Percentiles rank a stretch among this genome's conserved stretches.
Evolutionary conservation across 106 monocot species (phyloP).

Genomic region (Dioscorea alata): DNA sequence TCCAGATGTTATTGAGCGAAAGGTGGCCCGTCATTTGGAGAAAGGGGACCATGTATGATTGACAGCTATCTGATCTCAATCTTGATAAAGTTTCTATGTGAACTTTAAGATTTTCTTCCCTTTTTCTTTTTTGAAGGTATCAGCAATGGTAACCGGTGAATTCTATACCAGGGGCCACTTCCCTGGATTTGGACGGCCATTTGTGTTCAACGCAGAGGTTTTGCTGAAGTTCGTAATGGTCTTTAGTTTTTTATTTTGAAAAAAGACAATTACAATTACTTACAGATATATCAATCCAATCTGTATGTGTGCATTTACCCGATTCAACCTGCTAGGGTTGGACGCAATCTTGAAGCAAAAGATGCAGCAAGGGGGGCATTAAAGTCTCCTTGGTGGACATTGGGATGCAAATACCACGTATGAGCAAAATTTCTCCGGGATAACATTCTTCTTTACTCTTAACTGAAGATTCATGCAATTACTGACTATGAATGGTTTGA

Average conservation of each 20-base stretch:
- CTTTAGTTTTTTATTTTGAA: neutral
- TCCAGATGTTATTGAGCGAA: conserved; percentile 89
- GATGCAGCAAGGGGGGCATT: conserved; percentile 88
- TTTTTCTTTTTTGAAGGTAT: conserved; percentile 37
- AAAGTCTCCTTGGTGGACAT: conserved; percentile 98
- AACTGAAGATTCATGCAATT: neutral
- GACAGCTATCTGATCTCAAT: neutral
- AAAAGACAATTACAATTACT: neutral
- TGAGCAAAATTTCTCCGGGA: neutral
- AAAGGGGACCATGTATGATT: conserved; percentile 69
- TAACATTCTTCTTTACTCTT: neutral
- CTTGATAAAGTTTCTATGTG: conserved; percentile 8
- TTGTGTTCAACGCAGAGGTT: conserved; percentile 85
- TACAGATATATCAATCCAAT: neutral
- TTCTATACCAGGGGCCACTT: conserved; percentile 97
- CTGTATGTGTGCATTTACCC: neutral
- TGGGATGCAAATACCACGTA: conserved; percentile 87
- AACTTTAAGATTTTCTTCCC: neutral
- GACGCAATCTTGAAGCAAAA: conserved; percentile 81
- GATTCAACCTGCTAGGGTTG: conserved; percentile 47
- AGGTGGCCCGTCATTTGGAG: conserved; percentile 60
- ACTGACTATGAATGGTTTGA: neutral
- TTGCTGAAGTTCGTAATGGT: conserved; percentile 70
- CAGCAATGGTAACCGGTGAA: conserved; percentile 85
- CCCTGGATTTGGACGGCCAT: conserved; percentile 93